These are phyloP conservation scores for Penicillium aurantiogriseum DNA, from an alignment of 2,329 filamentous ascomycete genomes.

Conservation along the genomic window DNA sequence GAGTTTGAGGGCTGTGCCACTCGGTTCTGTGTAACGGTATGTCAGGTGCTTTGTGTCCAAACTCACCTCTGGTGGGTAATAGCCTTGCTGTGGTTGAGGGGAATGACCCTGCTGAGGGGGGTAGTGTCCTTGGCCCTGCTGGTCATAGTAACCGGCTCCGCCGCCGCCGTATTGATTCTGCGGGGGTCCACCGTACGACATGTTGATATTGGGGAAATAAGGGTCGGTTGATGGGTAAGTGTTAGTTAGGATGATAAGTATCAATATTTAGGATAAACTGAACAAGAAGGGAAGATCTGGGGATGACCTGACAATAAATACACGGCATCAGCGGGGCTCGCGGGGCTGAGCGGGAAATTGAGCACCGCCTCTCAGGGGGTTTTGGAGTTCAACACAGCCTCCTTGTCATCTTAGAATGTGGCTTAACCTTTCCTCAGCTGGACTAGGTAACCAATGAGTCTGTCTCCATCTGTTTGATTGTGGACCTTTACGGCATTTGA, in stretches of 20 bases:
- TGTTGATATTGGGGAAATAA: not conserved
- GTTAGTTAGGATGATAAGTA: not conserved
- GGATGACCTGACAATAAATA: slow-evolving; percentile 7
- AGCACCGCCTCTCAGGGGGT: slow-evolving; percentile 17
- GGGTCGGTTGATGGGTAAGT: not conserved
- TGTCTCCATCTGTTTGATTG: not conserved
- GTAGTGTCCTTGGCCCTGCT: slow-evolving; percentile 22
- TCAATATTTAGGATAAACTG: not conserved
- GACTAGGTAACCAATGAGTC: not conserved
- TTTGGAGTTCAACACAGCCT: slow-evolving; percentile 14
- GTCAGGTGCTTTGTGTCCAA: not conserved
- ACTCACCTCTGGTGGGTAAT: slow-evolving; percentile 30
- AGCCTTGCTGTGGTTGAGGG: slow-evolving; percentile 24
- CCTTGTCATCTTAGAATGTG: slow-evolving; percentile 5
- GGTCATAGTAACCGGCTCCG: slow-evolving; percentile 20
- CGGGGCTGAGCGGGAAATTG: slow-evolving; percentile 15
- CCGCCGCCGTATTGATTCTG: slow-evolving; percentile 24
- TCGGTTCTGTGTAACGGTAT: not conserved
- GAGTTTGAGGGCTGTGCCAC: not conserved
- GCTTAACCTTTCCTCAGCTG: not conserved
- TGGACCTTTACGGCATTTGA: not conserved
- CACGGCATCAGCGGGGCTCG: slow-evolving; percentile 8
- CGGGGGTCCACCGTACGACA: slow-evolving; percentile 24
- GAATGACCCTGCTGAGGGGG: slow-evolving; percentile 23
- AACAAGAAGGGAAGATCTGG: not conserved